Evolutionary conservation across 2,329 filamentous ascomycete species (phyloP).

Genomic region (Phoma herbarum): DNA sequence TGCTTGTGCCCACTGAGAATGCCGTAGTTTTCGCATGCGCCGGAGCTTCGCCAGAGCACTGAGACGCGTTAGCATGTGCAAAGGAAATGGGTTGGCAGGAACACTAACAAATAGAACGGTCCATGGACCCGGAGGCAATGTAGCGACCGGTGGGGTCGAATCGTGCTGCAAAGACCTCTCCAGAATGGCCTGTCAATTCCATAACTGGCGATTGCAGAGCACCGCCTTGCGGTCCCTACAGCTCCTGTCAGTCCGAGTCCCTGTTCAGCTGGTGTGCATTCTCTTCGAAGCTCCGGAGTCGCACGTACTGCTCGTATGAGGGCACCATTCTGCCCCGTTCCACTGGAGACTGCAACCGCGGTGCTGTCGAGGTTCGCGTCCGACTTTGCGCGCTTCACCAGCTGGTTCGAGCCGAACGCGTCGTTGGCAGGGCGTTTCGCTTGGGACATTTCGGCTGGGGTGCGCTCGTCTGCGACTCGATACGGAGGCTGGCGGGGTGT

Average conservation of each 20-base stretch:
- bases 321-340: constrained; percentile 66
- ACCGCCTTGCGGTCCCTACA: constrained; percentile 79
- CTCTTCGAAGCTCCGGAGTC: constrained; percentile 52
- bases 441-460: constrained; percentile 72
- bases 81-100: not conserved
- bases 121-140: constrained; percentile 95
- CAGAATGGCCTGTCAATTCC: constrained; percentile 81
- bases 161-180: constrained; percentile 88
- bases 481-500: not conserved
- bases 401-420: constrained; percentile 79
- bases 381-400: constrained; percentile 89
- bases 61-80: constrained; percentile 25
- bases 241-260: constrained; percentile 43
- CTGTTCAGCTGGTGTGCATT: constrained; percentile 27
- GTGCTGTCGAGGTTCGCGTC: constrained; percentile 64
- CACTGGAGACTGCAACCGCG: constrained; percentile 66
- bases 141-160: constrained; percentile 89
- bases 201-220: constrained; percentile 89
- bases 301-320: constrained; percentile 72
- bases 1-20: constrained; percentile 87
- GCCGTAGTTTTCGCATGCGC: constrained; percentile 94
- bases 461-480: constrained; percentile 9
- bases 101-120: constrained; percentile 81
- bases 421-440: constrained; percentile 93
- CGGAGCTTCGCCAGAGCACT: constrained; percentile 95